phyloP scores from a whole-genome alignment of 305 asterid species.

The Vinca major region DNA sequence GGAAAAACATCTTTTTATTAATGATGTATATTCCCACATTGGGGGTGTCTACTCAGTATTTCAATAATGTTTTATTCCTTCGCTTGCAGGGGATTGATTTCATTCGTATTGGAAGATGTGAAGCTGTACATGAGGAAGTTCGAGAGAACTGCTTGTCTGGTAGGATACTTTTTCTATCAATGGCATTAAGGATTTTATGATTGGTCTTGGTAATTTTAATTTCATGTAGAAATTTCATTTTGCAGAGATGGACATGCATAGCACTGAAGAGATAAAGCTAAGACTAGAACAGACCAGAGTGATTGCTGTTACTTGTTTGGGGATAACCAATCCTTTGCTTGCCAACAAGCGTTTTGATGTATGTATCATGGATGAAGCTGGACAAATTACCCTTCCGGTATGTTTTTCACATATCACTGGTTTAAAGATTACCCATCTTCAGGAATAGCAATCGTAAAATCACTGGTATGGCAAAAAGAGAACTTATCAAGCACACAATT shows the following conservation, averaged over 20 bases:
- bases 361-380: constrained; percentile 99
- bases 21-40: not conserved
- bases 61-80: constrained; percentile 9
- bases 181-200: constrained; percentile 13
- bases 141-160: constrained; percentile 78
- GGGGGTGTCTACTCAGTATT: not conserved
- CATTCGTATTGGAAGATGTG: constrained; percentile 79
- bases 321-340: constrained; percentile 80
- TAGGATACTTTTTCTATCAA: constrained; percentile 21
- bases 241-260: constrained; percentile 48
- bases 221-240: constrained; percentile 21
- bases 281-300: constrained; percentile 63
- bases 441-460: not conserved
- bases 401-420: constrained; percentile 7
- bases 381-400: constrained; percentile 95
- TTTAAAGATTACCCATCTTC: not conserved
- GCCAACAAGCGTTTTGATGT: constrained; percentile 74
- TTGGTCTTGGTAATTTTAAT: constrained; percentile 15
- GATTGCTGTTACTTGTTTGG: constrained; percentile 94
- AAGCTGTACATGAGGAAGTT: constrained; percentile 76
- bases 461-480: not conserved
- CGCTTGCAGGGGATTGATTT: constrained; percentile 72
- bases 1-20: not conserved
- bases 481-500: not conserved
- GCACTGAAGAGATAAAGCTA: constrained; percentile 53